Conservation (phyloP, 2,329 filamentous ascomycete genomes). For the Periconia macrospinosa region DNA sequence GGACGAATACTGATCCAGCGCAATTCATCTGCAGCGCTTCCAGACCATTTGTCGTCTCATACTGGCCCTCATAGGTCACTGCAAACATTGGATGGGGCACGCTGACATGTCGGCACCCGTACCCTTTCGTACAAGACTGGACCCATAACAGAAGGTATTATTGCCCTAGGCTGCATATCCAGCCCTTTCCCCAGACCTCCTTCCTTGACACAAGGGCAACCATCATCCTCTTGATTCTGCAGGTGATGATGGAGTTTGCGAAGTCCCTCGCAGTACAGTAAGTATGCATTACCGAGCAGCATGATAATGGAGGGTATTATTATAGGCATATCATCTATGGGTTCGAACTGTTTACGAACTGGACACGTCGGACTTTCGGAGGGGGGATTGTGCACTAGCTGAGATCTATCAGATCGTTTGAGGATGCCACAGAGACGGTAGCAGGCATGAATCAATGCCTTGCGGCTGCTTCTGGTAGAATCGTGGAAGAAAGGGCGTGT, state of each 20-base stretch:
- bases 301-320: constrained; percentile 25
- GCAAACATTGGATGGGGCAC: constrained; percentile 18
- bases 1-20: constrained; percentile 18
- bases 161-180: constrained; percentile 24
- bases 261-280: constrained; percentile 20
- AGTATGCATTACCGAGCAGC: constrained; percentile 32
- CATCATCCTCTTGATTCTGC: constrained; percentile 14
- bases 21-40: constrained; percentile 24
- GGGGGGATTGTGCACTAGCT: constrained; percentile 1
- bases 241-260: constrained; percentile 29
- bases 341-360: constrained; percentile 22
- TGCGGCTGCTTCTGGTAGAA: constrained; percentile 27
- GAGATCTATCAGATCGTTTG: constrained; percentile 24
- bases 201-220: background rate
- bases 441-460: constrained; percentile 29
- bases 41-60: constrained; percentile 21
- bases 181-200: constrained; percentile 6
- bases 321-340: constrained; percentile 23
- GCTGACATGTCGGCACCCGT: constrained; percentile 19
- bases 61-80: constrained; percentile 19
- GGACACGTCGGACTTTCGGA: constrained; percentile 12
- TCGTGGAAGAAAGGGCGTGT: constrained; percentile 29
- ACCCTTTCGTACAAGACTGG: constrained; percentile 23
- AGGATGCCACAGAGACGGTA: constrained; percentile 19
- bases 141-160: constrained; percentile 28